phyloP scores from a whole-genome alignment of 306 rosid species.

The Trifolium repens region DNA sequence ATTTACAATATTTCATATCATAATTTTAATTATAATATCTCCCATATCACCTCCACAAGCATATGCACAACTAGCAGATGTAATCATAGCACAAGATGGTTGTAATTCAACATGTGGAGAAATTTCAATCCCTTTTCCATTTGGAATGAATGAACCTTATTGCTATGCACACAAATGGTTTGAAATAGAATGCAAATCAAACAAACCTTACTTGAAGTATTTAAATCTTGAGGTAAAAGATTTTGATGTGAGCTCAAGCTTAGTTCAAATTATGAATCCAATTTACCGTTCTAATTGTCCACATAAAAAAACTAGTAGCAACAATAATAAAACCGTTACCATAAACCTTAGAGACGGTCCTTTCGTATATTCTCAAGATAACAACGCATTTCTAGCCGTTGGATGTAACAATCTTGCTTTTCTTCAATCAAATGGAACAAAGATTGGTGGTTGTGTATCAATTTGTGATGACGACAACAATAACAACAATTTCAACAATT shows the following conservation, averaged over 20 bases:
- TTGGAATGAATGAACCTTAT: constrained; percentile 44
- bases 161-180: constrained; percentile 47
- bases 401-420: constrained; percentile 41
- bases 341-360: constrained; percentile 38
- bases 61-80: too few species aligned
- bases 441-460: constrained; percentile 46
- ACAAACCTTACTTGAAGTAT: constrained; percentile 27
- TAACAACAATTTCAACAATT: not conserved
- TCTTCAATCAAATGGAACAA: constrained; percentile 30
- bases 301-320: too few species aligned
- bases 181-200: constrained; percentile 44
- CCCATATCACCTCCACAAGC: not conserved
- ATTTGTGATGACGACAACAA: constrained; percentile 36
- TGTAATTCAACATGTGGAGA: constrained; percentile 45
- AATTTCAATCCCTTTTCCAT: constrained; percentile 45
- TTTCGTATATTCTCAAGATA: constrained; percentile 34
- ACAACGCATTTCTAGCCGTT: constrained; percentile 28
- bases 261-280: constrained; percentile 26
- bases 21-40: not conserved
- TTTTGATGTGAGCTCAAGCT: too few species aligned
- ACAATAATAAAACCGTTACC: not conserved
- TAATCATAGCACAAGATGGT: too few species aligned
- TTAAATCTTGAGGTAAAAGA: constrained; percentile 38
- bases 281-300: constrained; percentile 21
- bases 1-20: not conserved